Base-by-base conservation (phyloP, 257 asterid species). In the Verbena officinalis region DNA sequence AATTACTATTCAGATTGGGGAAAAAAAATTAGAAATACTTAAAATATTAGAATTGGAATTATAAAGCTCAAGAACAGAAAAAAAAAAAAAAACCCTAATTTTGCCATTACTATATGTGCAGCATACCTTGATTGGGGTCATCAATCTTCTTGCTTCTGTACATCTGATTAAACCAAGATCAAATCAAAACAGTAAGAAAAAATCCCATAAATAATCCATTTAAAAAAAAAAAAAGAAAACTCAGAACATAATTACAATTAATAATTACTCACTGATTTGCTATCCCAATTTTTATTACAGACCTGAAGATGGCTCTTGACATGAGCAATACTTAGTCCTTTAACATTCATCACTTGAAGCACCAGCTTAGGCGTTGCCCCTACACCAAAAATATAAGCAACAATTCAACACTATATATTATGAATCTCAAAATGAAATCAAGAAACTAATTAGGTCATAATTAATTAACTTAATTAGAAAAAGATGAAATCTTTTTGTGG, bases 221-320 rank as follows among this genome's bases (percentile, higher is more conserved):
- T 15, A 16, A 45, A 8, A 39, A 10, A 9, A 17, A 27, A 0
- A 2, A 8, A 10, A 30, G 36, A 30, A 7, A 30, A 30, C 3
- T 30, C 7, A 30, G 36, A 30, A 30, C 7, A 42, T 9, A 16
- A 15, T 45, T 2, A 15, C 15, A 2, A n/a, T n/a, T 16, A 15
- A 15, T 9, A 45, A 16, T 45, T 15, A 5, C 15, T 45, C 51
- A n/a, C 9, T n/a, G n/a, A n/a, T n/a, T n/a, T n/a, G n/a, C n/a
- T 15, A n/a, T 42, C 17, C 48, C 17, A 13, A 15, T 42, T 0
- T 42, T 2, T 3, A 42, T 42, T 15, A n/a, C 22, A n/a, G 0
- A 92, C 98, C 90, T 92, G 98, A 42, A 92, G 97, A 83, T 92
- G 98, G 81, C 98, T 92, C 82, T 92, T 92, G 81, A 92, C 97